Percentiles rank a stretch among this genome's conserved stretches.
These are phyloP conservation scores for Oenanthe javanica DNA, from an alignment of 140 eudicot species.

Conservation along the genomic window DNA sequence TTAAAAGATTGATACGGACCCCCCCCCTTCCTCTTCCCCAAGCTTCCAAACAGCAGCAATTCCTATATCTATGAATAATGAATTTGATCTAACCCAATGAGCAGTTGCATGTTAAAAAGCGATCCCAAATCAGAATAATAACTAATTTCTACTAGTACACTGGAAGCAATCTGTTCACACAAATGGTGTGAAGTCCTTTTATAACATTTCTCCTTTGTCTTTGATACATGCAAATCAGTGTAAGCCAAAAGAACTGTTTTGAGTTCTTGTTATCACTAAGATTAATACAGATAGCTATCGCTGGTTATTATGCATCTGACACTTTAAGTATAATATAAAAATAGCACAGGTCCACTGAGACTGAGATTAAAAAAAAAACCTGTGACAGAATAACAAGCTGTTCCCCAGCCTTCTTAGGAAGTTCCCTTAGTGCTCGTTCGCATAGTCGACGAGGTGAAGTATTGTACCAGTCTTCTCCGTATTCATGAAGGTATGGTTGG, in stretches of 20 bases:
- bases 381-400: conserved; percentile 89
- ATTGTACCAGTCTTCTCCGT: conserved; percentile 97
- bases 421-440: conserved; percentile 77
- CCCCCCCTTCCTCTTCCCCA: neutral
- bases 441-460: conserved; percentile 93
- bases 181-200: neutral
- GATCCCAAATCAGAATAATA: neutral
- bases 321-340: neutral
- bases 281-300: neutral
- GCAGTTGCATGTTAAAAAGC: neutral
- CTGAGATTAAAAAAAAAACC: conserved; percentile 26
- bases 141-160: neutral
- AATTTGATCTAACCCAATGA: neutral
- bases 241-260: neutral
- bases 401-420: conserved; percentile 65
- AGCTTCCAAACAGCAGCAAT: neutral
- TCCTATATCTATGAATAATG: neutral
- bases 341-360: conserved; percentile 5
- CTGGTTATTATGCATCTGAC: neutral
- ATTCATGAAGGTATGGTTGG: conserved; percentile 93
- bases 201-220: neutral
- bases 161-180: neutral
- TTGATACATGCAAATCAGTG: neutral
- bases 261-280: neutral
- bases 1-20: neutral